These are phyloP conservation scores for Talaromyces marneffei DNA, from an alignment of 2,329 filamentous ascomycete genomes.

Conservation along the genomic window DNA sequence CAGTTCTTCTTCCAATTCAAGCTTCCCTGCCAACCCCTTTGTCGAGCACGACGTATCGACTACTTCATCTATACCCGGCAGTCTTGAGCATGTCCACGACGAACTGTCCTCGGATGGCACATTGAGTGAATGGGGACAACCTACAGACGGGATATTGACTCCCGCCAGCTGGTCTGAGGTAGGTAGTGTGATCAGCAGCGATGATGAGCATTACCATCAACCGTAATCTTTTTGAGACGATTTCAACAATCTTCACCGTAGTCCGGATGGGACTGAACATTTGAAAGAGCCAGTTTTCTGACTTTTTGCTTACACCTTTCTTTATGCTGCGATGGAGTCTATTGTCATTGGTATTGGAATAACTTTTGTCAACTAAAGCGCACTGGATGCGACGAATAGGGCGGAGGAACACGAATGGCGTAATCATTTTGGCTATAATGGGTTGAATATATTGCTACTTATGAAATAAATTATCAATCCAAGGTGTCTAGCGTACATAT, in stretches of 20 bases:
- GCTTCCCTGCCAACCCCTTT: conserved; percentile 18
- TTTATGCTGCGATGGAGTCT: background rate
- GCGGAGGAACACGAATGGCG: background rate
- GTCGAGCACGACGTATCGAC: conserved; percentile 26
- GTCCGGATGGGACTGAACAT: no score
- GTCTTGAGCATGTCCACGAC: conserved; percentile 33
- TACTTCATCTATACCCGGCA: conserved; percentile 34
- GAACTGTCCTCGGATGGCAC: conserved; percentile 35
- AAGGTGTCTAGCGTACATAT: background rate
- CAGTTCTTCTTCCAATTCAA: conserved; percentile 15
- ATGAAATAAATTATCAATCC: background rate
- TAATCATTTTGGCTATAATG: background rate
- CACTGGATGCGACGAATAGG: background rate
- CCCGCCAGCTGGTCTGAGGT: conserved; percentile 42
- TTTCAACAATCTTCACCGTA: background rate
- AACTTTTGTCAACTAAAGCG: background rate
- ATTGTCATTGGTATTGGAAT: background rate
- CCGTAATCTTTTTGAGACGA: background rate
- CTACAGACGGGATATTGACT: conserved; percentile 29
- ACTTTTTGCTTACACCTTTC: background rate
- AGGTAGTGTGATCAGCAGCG: conserved; percentile 39
- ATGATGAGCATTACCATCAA: conserved; percentile 26
- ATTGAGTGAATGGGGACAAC: conserved; percentile 34
- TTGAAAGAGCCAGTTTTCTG: no score
- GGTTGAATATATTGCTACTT: background rate